Conservation (phyloP, 1,284 basidiomycete species). For the Gomphus sp. region DNA sequence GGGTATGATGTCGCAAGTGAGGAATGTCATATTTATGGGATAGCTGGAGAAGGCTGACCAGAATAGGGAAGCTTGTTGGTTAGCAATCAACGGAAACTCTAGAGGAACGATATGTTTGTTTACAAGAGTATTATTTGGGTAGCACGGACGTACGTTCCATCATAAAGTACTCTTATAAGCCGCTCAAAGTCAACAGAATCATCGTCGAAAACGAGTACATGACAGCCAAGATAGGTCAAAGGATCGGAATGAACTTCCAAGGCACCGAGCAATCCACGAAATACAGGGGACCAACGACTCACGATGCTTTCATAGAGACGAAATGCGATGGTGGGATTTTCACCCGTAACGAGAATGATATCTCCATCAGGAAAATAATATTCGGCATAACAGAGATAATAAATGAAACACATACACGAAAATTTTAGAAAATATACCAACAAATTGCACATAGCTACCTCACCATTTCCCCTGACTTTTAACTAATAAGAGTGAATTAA, state of each 20-base stretch:
- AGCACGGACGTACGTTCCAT: neutral
- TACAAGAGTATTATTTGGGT: neutral
- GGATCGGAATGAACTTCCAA: too few relatives aligned
- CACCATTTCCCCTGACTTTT: too few relatives aligned
- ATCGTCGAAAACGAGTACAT: neutral
- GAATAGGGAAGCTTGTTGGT: neutral
- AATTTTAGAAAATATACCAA: too few relatives aligned
- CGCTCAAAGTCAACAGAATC: neutral
- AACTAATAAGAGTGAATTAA: too few relatives aligned
- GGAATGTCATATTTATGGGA: neutral
- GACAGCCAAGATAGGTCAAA: neutral
- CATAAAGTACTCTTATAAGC: neutral
- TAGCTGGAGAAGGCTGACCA: neutral
- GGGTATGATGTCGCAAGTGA: neutral
- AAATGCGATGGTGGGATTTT: neutral
- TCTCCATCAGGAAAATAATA: slow-evolving; percentile 2
- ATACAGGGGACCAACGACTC: too few relatives aligned
- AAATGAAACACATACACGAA: too few relatives aligned
- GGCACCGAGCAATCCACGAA: too few relatives aligned
- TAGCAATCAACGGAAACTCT: neutral
- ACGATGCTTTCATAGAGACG: neutral
- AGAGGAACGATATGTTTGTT: neutral
- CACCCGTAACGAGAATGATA: neutral
- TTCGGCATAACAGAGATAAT: too few relatives aligned
- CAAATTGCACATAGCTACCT: too few relatives aligned